Base-by-base conservation (phyloP, 2,329 filamentous ascomycete species). In the Ilyonectria robusta region DNA sequence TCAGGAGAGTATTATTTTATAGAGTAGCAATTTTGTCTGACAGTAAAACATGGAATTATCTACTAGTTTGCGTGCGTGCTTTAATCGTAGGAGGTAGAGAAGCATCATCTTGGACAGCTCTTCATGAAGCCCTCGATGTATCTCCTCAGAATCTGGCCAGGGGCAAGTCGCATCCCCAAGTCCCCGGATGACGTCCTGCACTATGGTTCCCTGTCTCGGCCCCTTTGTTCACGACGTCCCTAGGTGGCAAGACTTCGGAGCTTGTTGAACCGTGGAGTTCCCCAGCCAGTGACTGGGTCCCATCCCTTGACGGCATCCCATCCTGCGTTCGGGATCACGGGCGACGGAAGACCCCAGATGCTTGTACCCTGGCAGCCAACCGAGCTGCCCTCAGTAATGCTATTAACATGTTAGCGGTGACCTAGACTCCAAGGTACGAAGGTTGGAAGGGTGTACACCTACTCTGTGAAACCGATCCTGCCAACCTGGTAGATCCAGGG, bases 401-500 rank as follows among this genome's bases (percentile, higher is more conserved):
- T 82, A 42, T 4, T 31, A 26, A 5, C 4, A 13, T 8, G 23
- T 57, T n/a, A 65, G 44, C 13, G 33, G 8, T 69, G 59, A 66
- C 65, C 56, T 9, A 17, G 42, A 10, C 21, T 4, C 26, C 13
- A 2, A 46, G 19, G 2, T 8, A 8, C 11, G 8, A 21, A 8
- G 35, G 44, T 1, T 19, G 26, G 31, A 44, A 11, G 19, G n/a
- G 2, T 26, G 33, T 40, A 5, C 21, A 73, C 79, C 46, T 76
- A 81, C 75, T 83, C 81, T 5, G 76, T 81, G 21, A 83, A 80
- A 3, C 68, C 81, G 10, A 59, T 37, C 6, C 69, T 54, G 1
- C 77, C 79, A 26, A 73, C 65, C 9, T 76, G 74, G 71, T 91
- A 91, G 17, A 91, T 78, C 85, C 87, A 89, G 1, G 89, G 88